Percentiles rank a stretch among this genome's conserved stretches.
Evolutionary conservation across 108 stramenopile genomes (phyloP).

Genomic region (Stephanodiscus triporus): DNA sequence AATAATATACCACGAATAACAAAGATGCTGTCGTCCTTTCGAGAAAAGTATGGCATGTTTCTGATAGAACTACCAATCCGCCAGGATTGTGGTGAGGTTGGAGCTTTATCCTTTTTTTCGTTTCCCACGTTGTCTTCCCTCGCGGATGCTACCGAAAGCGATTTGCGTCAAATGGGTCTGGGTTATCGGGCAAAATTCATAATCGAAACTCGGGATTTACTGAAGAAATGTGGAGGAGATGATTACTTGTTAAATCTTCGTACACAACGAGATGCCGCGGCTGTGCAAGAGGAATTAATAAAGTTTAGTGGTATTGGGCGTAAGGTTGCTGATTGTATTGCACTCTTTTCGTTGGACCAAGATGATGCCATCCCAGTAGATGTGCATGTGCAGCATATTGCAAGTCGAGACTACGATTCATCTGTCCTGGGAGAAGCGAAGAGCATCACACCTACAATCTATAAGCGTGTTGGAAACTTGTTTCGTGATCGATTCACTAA

Average conservation of each 20-base stretch:
- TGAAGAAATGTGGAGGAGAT: conserved; percentile 69
- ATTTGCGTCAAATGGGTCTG: conserved; percentile 85
- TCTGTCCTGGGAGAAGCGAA: conserved; percentile 63
- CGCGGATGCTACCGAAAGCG: conserved; percentile 61
- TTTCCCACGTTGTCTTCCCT: conserved; percentile 82
- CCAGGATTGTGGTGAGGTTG: conserved; percentile 4
- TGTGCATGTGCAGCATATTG: conserved; percentile 97
- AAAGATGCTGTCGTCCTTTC: conserved; percentile 84
- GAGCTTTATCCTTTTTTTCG: conserved; percentile 56
- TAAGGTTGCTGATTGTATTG: conserved; percentile 99
- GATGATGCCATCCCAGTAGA: conserved; percentile 94
- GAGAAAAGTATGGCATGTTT: conserved; percentile 74
- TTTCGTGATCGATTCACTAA: conserved; percentile 86
- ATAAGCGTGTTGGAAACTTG: conserved; percentile 90
- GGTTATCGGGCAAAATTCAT: conserved; percentile 97
- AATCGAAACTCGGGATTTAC: conserved; percentile 69
- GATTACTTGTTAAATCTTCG: conserved; percentile 55
- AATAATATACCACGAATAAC: conserved; percentile 98
- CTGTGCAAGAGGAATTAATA: conserved; percentile 72
- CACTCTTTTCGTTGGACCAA: conserved; percentile 93
- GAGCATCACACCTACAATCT: conserved; percentile 92
- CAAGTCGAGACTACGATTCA: conserved; percentile 85
- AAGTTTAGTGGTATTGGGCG: conserved; percentile 89
- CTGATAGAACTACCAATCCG: conserved; percentile 54
- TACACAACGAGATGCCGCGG: conserved; percentile 40